Evolutionary conservation across 169 alveolate species (phyloP).

Genomic region (Cryptosporidium canis): DNA sequence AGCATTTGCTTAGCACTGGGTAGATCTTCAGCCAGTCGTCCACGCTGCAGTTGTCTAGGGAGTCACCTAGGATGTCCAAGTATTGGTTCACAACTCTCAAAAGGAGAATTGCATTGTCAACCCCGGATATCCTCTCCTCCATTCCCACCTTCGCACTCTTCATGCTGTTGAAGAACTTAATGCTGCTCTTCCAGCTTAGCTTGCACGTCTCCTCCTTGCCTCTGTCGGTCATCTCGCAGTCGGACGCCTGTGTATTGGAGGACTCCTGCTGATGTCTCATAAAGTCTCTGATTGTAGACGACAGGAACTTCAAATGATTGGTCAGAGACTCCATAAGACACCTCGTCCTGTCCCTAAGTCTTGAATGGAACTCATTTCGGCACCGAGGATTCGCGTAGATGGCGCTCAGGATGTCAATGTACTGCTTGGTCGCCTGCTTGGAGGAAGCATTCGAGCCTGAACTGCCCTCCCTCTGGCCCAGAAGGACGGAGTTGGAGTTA

Average conservation of each 20-base stretch:
- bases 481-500: conserved; percentile 3
- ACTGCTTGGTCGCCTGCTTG: conserved; percentile 42
- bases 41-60: background rate
- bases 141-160: background rate
- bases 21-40: conserved; percentile 23
- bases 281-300: background rate
- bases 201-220: background rate
- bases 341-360: background rate
- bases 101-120: conserved; percentile 42
- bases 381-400: conserved; percentile 5
- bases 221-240: background rate
- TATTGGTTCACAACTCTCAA: conserved; percentile 57
- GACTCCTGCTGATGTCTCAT: background rate
- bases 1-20: background rate
- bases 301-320: background rate
- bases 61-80: conserved; percentile 56
- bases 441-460: background rate
- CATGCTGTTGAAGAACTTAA: background rate
- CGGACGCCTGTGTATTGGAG: background rate
- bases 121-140: conserved; percentile 9
- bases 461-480: conserved; percentile 14
- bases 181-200: conserved; percentile 15
- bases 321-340: background rate
- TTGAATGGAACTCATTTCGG: conserved; percentile 13
- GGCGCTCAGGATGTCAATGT: conserved; percentile 1